phyloP scores from a whole-genome alignment of 2,329 filamentous ascomycete species.

The Neofusicoccum parvum region DNA sequence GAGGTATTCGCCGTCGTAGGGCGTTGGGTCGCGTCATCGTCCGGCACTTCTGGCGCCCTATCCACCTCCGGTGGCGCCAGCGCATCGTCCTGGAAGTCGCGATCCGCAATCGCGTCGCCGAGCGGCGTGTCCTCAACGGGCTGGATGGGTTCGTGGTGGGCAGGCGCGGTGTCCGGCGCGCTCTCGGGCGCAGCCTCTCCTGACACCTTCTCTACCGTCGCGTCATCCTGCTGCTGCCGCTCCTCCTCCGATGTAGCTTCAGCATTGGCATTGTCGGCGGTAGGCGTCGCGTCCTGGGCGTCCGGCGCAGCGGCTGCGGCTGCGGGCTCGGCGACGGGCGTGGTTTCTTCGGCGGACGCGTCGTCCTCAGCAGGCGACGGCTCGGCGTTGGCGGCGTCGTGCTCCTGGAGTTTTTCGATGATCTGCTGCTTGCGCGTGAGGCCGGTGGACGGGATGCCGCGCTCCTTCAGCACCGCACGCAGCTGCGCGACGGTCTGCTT shows the following conservation, averaged over 20 bases:
- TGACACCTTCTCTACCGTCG: constrained; percentile 9
- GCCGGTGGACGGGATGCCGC: constrained; percentile 48
- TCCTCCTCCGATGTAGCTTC: constrained; percentile 23
- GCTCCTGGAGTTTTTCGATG: constrained; percentile 47
- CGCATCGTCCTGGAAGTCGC: constrained; percentile 9
- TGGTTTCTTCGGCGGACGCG: not conserved
- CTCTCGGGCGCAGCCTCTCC: not conserved
- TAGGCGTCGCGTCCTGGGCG: constrained; percentile 12
- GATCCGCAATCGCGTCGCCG: not conserved
- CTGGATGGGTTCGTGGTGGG: constrained; percentile 6
- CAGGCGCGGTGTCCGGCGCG: not conserved
- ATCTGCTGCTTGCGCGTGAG: constrained; percentile 52
- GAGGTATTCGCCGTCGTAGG: constrained; percentile 15
- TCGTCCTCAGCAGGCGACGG: constrained; percentile 1
- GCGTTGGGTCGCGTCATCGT: constrained; percentile 3
- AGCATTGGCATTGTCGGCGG: constrained; percentile 22
- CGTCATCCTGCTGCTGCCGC: not conserved
- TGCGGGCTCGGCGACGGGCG: constrained; percentile 2
- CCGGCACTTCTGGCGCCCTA: not conserved
- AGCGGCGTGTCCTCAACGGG: not conserved
- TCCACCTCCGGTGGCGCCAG: constrained; percentile 1
- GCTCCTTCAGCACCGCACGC: constrained; percentile 49
- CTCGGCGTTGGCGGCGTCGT: constrained; percentile 27
- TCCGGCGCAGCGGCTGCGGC: constrained; percentile 11
- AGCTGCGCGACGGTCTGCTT: constrained; percentile 51